Base-by-base conservation (phyloP, 441 rosid genomes). In the Gossypium schwendimanii region DNA sequence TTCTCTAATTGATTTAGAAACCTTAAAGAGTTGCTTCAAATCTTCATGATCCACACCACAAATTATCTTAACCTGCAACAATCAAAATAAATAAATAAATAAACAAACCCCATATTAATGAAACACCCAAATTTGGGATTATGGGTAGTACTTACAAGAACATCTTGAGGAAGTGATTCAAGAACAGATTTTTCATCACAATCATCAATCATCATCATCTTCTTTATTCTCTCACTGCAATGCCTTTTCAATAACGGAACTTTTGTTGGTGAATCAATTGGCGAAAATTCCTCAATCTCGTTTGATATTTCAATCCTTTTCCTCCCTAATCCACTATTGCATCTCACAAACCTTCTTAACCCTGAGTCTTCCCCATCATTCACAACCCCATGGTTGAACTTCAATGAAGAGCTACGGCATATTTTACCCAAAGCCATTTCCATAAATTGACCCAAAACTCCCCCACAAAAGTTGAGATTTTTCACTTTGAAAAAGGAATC, bases 41-140 rank as follows among this genome's bases (percentile, higher is more conserved):
- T 95, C 98, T 6, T 84, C 88, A 65, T 91, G 96, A 67, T 88
- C 85, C n/a, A 92, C 96, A 1, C 86, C 80, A 54, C 89, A 89
- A 2, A 94, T 73, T 57, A 94, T 82, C 80, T 79, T 79, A 79
- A 89, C 75, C 97, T 92, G 91, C 12, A 23, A 55, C 6, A 36
- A 64, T 3, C 15, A 4, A 26, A 26, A 26, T 26, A 9, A 4
- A 60, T 57, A 17, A 23, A 61, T 57, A 8, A 65, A 12, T 36
- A 36, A 2, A 3, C 10, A 60, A 57, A 17, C 53, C 18, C 6
- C 9, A 23, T 36, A 36, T 1, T 36, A 1, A 6, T 36, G 41
- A 36, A 36, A 36, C 41, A 36, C 6, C 10, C 41, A 1, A 36
- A 36, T 69, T 41, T 33, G 12, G 9, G 41, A 3, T 49, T 15